Conservation (phyloP, 257 asterid species). For the Salvia hispanica region DNA sequence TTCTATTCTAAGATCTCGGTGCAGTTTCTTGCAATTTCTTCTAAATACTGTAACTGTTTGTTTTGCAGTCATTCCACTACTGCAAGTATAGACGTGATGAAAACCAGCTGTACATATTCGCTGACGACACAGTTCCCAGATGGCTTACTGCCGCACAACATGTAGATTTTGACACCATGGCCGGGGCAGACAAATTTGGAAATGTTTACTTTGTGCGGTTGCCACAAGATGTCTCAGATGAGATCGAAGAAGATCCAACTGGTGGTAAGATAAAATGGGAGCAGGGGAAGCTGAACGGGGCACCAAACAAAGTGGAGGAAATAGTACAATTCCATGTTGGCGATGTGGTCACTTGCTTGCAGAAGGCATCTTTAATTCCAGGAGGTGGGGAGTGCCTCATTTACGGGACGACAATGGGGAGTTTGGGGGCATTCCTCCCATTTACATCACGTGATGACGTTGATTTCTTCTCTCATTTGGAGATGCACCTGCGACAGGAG, state of each 20-base stretch:
- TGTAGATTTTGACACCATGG: slow-evolving; percentile 94
- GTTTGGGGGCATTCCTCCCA: slow-evolving; percentile 92
- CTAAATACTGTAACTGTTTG: slow-evolving; percentile 13
- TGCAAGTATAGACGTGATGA: slow-evolving; percentile 99
- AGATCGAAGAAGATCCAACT: slow-evolving; percentile 99
- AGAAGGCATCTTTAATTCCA: slow-evolving; percentile 89
- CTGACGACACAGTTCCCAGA: slow-evolving; percentile 97
- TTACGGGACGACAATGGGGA: slow-evolving; percentile 95
- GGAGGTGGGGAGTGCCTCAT: slow-evolving; percentile 96
- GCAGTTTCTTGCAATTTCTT: slow-evolving; percentile 16
- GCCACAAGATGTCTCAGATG: slow-evolving; percentile 96
- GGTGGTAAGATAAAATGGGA: slow-evolving; percentile 99
- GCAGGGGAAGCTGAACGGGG: slow-evolving; percentile 97
- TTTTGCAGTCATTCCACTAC: slow-evolving; percentile 89
- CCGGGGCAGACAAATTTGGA: slow-evolving; percentile 97
- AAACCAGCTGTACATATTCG: slow-evolving; percentile 94
- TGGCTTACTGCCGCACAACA: slow-evolving; percentile 93
- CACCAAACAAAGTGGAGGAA: slow-evolving; percentile 97
- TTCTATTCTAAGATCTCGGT: slow-evolving; percentile 1
- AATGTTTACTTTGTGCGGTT: slow-evolving; percentile 89
- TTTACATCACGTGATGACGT: slow-evolving; percentile 95
- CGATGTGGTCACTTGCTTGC: slow-evolving; percentile 84
- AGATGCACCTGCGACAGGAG: slow-evolving; percentile 99
- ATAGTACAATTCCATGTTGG: slow-evolving; percentile 96
- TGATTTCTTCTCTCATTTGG: slow-evolving; percentile 96